Conservation (phyloP, 169 alveolate species). For the Plasmodium malariae region DNA sequence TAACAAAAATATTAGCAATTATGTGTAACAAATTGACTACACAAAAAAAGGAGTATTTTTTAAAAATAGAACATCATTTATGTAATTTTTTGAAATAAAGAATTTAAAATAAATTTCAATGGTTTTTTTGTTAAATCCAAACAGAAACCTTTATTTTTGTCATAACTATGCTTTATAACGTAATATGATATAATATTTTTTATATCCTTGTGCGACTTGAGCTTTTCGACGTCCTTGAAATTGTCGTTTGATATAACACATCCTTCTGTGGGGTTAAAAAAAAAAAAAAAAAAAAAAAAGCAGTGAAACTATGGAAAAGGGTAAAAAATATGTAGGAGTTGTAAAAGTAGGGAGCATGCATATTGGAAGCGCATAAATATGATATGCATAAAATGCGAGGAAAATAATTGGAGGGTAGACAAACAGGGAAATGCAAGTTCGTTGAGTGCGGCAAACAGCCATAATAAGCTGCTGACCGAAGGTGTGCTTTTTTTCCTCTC, state of each 20-base stretch:
- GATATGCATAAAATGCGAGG: too few relatives aligned
- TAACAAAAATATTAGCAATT: not conserved
- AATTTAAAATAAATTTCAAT: slow-evolving; percentile 31
- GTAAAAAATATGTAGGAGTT: not conserved
- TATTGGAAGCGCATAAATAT: too few relatives aligned
- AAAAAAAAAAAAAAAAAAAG: slow-evolving; percentile 8
- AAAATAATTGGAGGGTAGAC: too few relatives aligned
- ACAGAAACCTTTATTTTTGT: slow-evolving; percentile 41
- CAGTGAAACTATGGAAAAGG: not conserved
- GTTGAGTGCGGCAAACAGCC: too few relatives aligned
- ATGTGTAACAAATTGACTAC: not conserved
- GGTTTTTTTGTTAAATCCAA: slow-evolving; percentile 62
- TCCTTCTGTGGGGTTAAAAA: slow-evolving; percentile 23
- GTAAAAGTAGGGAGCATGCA: too few relatives aligned
- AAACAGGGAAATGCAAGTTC: too few relatives aligned
- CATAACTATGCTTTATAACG: slow-evolving; percentile 60
- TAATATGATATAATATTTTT: slow-evolving; percentile 34
- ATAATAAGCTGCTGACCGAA: too few relatives aligned
- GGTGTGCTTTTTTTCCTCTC: too few relatives aligned
- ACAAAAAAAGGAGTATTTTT: not conserved
- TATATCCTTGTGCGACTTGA: slow-evolving; percentile 14
- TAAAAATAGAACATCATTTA: not conserved
- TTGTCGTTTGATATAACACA: slow-evolving; percentile 73
- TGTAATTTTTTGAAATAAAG: slow-evolving; percentile 45
- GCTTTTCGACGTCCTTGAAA: slow-evolving; percentile 16